Conservation (phyloP, 208 protist species). For the Leishmania guyanensis region DNA sequence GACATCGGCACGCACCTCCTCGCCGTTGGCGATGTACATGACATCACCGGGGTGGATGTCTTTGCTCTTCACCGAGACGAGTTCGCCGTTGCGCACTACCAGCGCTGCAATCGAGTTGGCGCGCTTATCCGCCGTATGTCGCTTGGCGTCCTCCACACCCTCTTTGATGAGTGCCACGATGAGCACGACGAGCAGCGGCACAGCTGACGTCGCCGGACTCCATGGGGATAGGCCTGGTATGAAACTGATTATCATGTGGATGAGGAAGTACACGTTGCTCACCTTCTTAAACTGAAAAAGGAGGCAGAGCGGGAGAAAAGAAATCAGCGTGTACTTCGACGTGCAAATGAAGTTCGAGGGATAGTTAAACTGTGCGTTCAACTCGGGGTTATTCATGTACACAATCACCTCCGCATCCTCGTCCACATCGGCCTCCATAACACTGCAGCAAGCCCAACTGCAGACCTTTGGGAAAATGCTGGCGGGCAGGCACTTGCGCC, state of each 20-base stretch:
- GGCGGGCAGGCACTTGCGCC: conserved; percentile 30
- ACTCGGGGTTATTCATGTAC: conserved; percentile 74
- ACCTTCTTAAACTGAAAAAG: conserved; percentile 92
- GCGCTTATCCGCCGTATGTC: conserved; percentile 74
- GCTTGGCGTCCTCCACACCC: conserved; percentile 86
- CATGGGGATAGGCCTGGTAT: conserved; percentile 93
- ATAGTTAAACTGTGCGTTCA: conserved; percentile 69
- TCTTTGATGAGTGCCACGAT: conserved; percentile 90
- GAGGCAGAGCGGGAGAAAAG: conserved; percentile 94
- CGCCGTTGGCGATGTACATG: conserved; percentile 70
- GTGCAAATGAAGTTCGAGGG: conserved; percentile 92
- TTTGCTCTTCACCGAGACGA: conserved; percentile 54
- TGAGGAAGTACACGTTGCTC: conserved; percentile 96
- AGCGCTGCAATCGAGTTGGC: conserved; percentile 76
- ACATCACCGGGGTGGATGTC: conserved; percentile 84
- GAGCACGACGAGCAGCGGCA: conserved; percentile 92
- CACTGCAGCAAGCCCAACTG: conserved; percentile 50
- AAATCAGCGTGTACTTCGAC: conserved; percentile 92
- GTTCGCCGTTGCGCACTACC: conserved; percentile 54
- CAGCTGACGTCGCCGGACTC: conserved; percentile 86
- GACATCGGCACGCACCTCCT: conserved; percentile 90
- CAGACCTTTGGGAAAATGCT: conserved; percentile 39
- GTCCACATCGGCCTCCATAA: conserved; percentile 31
- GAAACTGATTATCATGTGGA: conserved; percentile 91
- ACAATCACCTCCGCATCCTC: conserved; percentile 70